phyloP scores from a whole-genome alignment of 345 rosid genomes.

The Boechera divaricarpa region DNA sequence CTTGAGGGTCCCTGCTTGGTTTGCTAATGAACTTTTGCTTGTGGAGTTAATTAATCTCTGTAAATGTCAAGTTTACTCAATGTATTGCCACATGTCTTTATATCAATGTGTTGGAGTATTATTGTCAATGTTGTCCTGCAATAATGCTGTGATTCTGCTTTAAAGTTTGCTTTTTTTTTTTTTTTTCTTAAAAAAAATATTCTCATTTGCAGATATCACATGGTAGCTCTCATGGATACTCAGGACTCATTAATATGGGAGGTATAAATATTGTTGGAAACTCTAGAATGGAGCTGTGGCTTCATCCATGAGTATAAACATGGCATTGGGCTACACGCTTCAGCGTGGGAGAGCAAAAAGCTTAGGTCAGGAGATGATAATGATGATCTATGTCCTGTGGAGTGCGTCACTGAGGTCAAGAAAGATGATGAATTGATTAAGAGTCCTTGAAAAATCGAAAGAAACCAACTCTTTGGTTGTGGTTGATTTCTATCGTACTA shows the following conservation, averaged over 20 bases:
- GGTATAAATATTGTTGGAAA: conserved; percentile 67
- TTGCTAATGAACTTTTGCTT: conserved; percentile 45
- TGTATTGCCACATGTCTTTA: conserved; percentile 49
- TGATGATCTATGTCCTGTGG: conserved; percentile 88
- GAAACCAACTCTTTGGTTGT: conserved; percentile 68
- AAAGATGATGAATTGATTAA: conserved; percentile 70
- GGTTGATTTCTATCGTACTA: conserved; percentile 75
- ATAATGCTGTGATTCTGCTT: conserved; percentile 22
- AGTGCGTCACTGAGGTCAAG: conserved; percentile 87
- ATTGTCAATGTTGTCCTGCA: neutral
- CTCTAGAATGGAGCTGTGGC: conserved; percentile 43
- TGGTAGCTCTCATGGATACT: conserved; percentile 68
- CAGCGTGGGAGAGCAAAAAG: conserved; percentile 42
- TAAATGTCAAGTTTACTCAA: conserved; percentile 89
- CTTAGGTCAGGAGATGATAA: conserved; percentile 58
- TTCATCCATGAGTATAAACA: conserved; percentile 31
- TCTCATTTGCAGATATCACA: conserved; percentile 55
- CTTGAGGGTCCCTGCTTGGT: conserved; percentile 16
- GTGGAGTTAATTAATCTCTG: conserved; percentile 55
- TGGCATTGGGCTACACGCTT: conserved; percentile 9
- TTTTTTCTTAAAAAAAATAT: neutral
- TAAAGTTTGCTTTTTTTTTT: neutral
- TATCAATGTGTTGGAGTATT: neutral
- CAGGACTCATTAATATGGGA: conserved; percentile 84
- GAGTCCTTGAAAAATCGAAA: conserved; percentile 67